These are phyloP conservation scores for Gremmenia infestans DNA, from an alignment of 2,329 filamentous ascomycete species.

Conservation along the genomic window DNA sequence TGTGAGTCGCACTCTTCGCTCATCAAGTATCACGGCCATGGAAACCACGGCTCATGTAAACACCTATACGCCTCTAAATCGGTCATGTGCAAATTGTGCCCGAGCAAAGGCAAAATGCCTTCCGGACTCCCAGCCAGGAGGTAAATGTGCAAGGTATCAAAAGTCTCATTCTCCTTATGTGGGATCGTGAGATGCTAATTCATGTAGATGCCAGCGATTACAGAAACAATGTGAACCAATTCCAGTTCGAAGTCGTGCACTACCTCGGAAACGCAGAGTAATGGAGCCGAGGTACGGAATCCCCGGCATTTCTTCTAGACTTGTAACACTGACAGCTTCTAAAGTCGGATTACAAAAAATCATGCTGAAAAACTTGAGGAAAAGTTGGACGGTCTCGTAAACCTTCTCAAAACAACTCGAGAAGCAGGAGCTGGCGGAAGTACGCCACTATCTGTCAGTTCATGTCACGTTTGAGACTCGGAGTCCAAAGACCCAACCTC, in stretches of 20 bases:
- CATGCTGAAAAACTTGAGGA: slow-evolving; percentile 20
- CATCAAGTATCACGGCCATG: no score
- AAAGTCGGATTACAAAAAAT: slow-evolving; percentile 7
- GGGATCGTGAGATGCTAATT: background rate
- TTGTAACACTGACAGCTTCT: background rate
- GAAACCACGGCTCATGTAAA: no score
- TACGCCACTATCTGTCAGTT: background rate
- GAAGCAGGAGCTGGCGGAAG: background rate
- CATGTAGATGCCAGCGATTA: slow-evolving; percentile 16
- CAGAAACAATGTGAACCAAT: slow-evolving; percentile 15
- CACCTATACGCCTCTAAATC: background rate
- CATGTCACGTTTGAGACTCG: no score
- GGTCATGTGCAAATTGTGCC: slow-evolving; percentile 13
- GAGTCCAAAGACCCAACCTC: background rate
- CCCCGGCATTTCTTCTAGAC: background rate
- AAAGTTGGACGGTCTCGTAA: slow-evolving; percentile 19
- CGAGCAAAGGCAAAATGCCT: slow-evolving; percentile 18
- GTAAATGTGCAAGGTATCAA: slow-evolving; percentile 13
- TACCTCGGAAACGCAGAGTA: slow-evolving; percentile 9
- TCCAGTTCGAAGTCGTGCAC: slow-evolving; percentile 1
- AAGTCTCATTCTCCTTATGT: background rate
- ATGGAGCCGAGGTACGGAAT: slow-evolving; percentile 4
- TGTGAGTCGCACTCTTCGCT: no score
- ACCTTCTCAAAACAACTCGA: slow-evolving; percentile 11
- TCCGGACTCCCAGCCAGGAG: background rate